These are phyloP conservation scores for Scytalidium lignicola DNA, from an alignment of 2,329 filamentous ascomycete species.

Conservation along the genomic window DNA sequence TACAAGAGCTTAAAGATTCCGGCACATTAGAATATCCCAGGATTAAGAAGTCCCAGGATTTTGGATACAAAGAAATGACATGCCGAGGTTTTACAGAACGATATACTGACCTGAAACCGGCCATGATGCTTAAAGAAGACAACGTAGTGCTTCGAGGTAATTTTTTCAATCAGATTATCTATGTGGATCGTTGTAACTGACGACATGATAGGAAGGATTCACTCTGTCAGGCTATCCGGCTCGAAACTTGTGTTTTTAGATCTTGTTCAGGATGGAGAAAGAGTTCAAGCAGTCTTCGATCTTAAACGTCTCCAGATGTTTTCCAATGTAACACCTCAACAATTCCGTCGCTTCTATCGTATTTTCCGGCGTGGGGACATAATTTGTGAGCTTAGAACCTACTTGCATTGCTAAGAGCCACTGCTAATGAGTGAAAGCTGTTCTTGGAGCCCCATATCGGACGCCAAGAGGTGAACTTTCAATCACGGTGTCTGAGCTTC, in stretches of 20 bases:
- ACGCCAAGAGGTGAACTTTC: conserved; percentile 73
- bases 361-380: conserved; percentile 77
- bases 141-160: conserved; percentile 22
- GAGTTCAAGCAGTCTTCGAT: conserved; percentile 73
- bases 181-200: conserved; percentile 12
- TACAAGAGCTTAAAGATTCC: conserved; percentile 46
- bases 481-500: conserved; percentile 62
- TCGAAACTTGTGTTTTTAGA: conserved; percentile 82
- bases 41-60: conserved; percentile 22
- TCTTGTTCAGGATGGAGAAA: conserved; percentile 65
- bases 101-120: conserved; percentile 32
- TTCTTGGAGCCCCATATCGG: conserved; percentile 64
- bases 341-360: conserved; percentile 57
- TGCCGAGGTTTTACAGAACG: conserved; percentile 17
- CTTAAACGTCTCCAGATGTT: conserved; percentile 41
- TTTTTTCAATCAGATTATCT: conserved; percentile 8
- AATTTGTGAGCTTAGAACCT: conserved; percentile 57
- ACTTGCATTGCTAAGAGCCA: conserved; percentile 1
- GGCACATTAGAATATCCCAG: conserved; percentile 53
- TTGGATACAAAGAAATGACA: conserved; percentile 26
- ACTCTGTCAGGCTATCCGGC: conserved; percentile 64
- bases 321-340: conserved; percentile 29
- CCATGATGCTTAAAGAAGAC: conserved; percentile 17
- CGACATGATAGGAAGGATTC: conserved; percentile 60
- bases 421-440: conserved; percentile 32